Evolutionary conservation across 1,139 yeast species (phyloP).

Genomic region (Wickerhamomyces sp.): DNA sequence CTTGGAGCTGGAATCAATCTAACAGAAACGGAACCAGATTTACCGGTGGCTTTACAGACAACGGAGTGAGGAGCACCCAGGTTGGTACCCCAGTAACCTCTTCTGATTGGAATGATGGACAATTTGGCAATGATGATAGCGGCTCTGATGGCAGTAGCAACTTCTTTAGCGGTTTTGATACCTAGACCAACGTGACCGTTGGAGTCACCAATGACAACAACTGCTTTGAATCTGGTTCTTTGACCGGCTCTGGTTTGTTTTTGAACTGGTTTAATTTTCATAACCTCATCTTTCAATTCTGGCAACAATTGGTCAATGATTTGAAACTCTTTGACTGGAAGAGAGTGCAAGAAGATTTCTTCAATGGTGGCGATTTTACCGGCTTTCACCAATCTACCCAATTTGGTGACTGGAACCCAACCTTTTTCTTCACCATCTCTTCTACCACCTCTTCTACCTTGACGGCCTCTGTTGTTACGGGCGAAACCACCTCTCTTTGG

Average conservation of each 20-base stretch:
- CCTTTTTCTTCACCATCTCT: constrained; percentile 94
- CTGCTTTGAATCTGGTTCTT: constrained; percentile 99
- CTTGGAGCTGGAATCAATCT: constrained; percentile 99
- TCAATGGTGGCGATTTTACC: constrained; percentile 96
- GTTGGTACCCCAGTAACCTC: constrained; percentile 99
- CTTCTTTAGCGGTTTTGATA: constrained; percentile 99
- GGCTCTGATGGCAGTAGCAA: constrained; percentile 99
- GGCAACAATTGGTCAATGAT: constrained; percentile 97
- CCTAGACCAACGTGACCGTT: constrained; percentile 99
- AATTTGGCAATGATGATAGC: constrained; percentile 99
- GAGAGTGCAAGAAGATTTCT: constrained; percentile 98
- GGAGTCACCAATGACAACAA: constrained; percentile 98
- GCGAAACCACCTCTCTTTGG: constrained; percentile 68
- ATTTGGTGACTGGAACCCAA: constrained; percentile 99
- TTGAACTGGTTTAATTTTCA: constrained; percentile 99
- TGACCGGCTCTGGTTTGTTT: constrained; percentile 99
- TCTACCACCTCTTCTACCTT: constrained; percentile 60
- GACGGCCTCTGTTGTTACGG: constrained; percentile 59
- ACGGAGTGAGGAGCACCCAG: constrained; percentile 99
- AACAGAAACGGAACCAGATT: constrained; percentile 98
- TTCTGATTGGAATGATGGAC: constrained; percentile 98
- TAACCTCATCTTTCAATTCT: constrained; percentile 94
- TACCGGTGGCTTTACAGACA: constrained; percentile 97
- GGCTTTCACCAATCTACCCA: constrained; percentile 99
- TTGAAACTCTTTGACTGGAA: constrained; percentile 99